Base-by-base conservation (phyloP, 352 stramenopile species). In the Pythium myriotylum region DNA sequence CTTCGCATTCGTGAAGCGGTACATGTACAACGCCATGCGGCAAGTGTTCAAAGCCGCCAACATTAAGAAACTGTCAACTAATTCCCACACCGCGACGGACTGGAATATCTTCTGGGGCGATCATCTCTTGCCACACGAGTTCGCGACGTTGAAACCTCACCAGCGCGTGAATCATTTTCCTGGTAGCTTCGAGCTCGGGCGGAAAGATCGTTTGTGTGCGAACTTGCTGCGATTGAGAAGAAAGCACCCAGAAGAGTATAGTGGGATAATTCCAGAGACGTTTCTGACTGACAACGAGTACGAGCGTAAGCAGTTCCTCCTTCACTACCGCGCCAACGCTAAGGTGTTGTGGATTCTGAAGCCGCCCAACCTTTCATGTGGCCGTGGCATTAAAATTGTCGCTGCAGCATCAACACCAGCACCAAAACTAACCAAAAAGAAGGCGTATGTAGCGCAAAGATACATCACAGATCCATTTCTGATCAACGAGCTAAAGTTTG, bases 401-500 rank as follows among this genome's bases (percentile, higher is more conserved):
- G 74, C 67, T 0, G 76, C 72, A 1, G 72, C 67, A 12, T 76
- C 67, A 10, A 75, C 76, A 33, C 46, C 72, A 16, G 43, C 51
- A 4, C 71, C 68, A n/a, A 87, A 87, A 29, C 68, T 88, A 5
- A 78, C 80, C 0, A 89, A 87, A 62, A 91, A 90, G 50, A 89
- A 82, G 48, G 74, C 74, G 0, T 91, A 88, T 57, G 81, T 93
- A 6, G 80, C 69, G 1, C 33, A 96, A 73, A 70, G 74, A 23
- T 96, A 96, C 62, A 60, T 97, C 16, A 68, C 72, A 7, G 69
- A 86, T 37, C 91, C 88, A 14, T 94, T 91, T 50, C 60, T 95
- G 63, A 94, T 96, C 70, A 89, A 96, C 54, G 84, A 81, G 9
- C 76, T 94, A 54, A 97, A 97, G 66, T 97, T 97, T 54, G 91